phyloP scores from a whole-genome alignment of 345 rosid genomes.

The Arabidopsis arenosa region DNA sequence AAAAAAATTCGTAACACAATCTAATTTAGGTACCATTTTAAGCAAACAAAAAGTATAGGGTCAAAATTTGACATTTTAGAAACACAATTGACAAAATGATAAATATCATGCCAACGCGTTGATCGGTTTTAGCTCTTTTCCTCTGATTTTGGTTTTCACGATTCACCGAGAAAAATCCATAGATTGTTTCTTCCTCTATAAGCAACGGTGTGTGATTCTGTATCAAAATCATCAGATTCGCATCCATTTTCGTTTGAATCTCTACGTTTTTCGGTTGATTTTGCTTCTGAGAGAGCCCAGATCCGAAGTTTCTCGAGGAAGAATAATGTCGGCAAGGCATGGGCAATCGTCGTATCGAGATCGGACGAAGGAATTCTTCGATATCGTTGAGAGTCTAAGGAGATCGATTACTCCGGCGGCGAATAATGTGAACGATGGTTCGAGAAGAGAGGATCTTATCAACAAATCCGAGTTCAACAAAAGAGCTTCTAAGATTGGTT shows the following conservation, averaged over 20 bases:
- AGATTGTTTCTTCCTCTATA: not conserved
- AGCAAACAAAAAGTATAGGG: not conserved
- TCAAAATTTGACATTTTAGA: slow-evolving; percentile 13
- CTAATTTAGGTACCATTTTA: not conserved
- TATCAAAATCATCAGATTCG: slow-evolving; percentile 8
- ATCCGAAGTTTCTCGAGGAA: slow-evolving; percentile 37
- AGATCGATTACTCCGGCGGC: slow-evolving; percentile 51
- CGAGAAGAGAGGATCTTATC: slow-evolving; percentile 51
- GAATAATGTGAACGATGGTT: slow-evolving; percentile 39
- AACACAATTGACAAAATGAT: slow-evolving; percentile 29
- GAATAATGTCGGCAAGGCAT: slow-evolving; percentile 48
- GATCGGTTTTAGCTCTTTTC: slow-evolving; percentile 36
- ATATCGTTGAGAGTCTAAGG: slow-evolving; percentile 61
- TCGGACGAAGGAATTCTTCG: slow-evolving; percentile 68
- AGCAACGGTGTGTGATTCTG: no score
- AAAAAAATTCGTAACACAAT: no score
- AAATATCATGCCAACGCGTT: slow-evolving; percentile 33
- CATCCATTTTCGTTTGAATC: slow-evolving; percentile 13
- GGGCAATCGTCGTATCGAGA: slow-evolving; percentile 70
- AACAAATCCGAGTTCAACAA: slow-evolving; percentile 69
- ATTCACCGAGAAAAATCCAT: not conserved
- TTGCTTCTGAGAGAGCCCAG: slow-evolving; percentile 28
- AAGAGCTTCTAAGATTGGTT: slow-evolving; percentile 66
- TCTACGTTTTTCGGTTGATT: slow-evolving; percentile 9
- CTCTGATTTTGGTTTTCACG: slow-evolving; percentile 21